phyloP scores from a whole-genome alignment of 2,329 filamentous ascomycete genomes.

The Fusarium irregulare region DNA sequence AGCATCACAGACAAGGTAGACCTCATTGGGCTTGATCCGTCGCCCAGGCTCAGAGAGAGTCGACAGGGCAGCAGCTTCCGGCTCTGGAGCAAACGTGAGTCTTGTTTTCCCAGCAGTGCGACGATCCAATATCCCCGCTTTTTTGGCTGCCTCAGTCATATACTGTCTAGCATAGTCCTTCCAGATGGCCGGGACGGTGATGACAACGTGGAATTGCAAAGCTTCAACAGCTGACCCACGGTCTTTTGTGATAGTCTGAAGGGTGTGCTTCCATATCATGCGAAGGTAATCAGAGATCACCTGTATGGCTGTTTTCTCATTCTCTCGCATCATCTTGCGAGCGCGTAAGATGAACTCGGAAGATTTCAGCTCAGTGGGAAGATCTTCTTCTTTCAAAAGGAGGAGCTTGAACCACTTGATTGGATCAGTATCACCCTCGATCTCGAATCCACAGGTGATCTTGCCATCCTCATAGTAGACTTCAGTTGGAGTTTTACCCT shows the following conservation, averaged over 20 bases:
- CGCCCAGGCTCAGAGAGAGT: not conserved
- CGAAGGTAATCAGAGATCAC: not conserved
- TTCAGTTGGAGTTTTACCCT: not conserved
- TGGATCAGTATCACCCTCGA: not conserved
- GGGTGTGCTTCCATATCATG: not conserved
- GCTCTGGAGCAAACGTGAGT: not conserved
- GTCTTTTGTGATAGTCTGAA: not conserved
- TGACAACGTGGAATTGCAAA: not conserved
- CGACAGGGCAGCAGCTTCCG: not conserved
- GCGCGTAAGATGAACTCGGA: not conserved
- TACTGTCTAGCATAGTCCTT: not conserved
- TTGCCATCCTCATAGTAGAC: not conserved
- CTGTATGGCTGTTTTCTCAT: not conserved
- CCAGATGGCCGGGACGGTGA: slow-evolving; percentile 2
- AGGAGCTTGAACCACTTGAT: slow-evolving; percentile 4
- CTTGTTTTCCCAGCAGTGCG: not conserved
- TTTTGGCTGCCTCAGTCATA: not conserved
- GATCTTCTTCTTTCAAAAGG: not conserved
- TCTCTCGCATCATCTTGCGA: not conserved
- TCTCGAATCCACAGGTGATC: not conserved
- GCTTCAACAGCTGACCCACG: not conserved
- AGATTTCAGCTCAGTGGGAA: not conserved
- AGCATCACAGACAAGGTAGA: not conserved
- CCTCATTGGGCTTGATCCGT: not conserved
- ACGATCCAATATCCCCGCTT: not conserved